Conservation (phyloP, 371 early-diverging fungal genomes). For the Mucor plumbeus region DNA sequence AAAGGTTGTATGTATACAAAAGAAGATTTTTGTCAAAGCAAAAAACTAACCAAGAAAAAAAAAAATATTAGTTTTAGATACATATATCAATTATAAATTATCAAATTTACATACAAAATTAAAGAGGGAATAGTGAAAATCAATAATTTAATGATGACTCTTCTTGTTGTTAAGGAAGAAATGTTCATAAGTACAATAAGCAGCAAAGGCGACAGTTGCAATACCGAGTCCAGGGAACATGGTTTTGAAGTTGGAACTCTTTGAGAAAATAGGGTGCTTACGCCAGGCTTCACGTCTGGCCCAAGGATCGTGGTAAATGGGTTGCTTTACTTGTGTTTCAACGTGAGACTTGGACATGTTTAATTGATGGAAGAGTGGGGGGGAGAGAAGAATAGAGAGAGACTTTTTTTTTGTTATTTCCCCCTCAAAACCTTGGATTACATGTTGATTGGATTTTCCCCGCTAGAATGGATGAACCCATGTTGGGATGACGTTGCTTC, state of each 20-base stretch:
- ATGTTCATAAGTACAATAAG: constrained; percentile 80
- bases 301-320: constrained; percentile 79
- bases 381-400: background rate
- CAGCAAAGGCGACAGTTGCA: constrained; percentile 80
- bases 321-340: constrained; percentile 45
- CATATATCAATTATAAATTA: no score
- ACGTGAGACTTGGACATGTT: constrained; percentile 39
- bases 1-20: constrained; percentile 1
- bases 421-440: constrained; percentile 3
- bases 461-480: constrained; percentile 1
- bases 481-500: constrained; percentile 9
- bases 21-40: background rate
- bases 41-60: background rate
- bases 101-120: background rate
- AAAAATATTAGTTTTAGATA: background rate
- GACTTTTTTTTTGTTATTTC: constrained; percentile 6
- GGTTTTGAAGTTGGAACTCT: constrained; percentile 60
- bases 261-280: constrained; percentile 77
- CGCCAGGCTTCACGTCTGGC: constrained; percentile 88
- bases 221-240: constrained; percentile 88
- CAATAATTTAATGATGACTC: constrained; percentile 45
- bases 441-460: constrained; percentile 1
- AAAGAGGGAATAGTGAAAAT: constrained; percentile 1
- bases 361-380: constrained; percentile 14
- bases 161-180: constrained; percentile 56